Conservation (phyloP, 2,329 filamentous ascomycete species). For the Volutella citrinella region DNA sequence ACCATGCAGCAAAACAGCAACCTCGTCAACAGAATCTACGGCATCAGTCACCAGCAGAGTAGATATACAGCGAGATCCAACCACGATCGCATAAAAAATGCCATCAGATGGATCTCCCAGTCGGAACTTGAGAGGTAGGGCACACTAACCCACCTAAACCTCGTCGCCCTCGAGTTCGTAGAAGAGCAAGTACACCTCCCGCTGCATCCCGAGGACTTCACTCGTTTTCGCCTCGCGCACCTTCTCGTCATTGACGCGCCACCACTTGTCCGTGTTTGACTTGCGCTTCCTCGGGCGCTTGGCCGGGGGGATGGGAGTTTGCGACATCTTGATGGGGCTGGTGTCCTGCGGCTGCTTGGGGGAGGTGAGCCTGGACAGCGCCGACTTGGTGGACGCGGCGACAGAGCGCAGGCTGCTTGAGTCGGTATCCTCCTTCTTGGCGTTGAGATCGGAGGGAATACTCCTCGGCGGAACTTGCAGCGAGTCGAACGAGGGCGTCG, state of each 20-base stretch:
- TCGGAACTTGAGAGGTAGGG: too few species aligned
- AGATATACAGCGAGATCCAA: too few species aligned
- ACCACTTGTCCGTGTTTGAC: slow-evolving; percentile 70
- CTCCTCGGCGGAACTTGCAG: slow-evolving; percentile 28
- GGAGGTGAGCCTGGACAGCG: slow-evolving; percentile 46
- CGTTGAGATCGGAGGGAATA: slow-evolving; percentile 29
- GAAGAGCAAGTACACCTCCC: slow-evolving; percentile 93
- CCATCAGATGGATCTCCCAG: too few species aligned
- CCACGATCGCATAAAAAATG: too few species aligned
- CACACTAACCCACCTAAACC: too few species aligned
- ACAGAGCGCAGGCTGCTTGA: slow-evolving; percentile 54
- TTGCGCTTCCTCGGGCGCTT: slow-evolving; percentile 55
- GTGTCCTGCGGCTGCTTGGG: slow-evolving; percentile 29
- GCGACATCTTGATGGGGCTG: slow-evolving; percentile 16
- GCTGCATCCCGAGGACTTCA: slow-evolving; percentile 90
- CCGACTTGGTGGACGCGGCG: slow-evolving; percentile 54
- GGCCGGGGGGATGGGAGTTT: slow-evolving; percentile 18
- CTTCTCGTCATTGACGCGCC: slow-evolving; percentile 97
- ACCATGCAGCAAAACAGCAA: too few species aligned
- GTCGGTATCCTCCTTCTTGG: slow-evolving; percentile 43
- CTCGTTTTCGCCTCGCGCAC: slow-evolving; percentile 90
- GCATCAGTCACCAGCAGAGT: too few species aligned
- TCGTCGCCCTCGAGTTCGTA: slow-evolving; percentile 74
- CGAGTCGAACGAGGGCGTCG: slow-evolving; percentile 38
- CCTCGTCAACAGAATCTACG: too few species aligned